Conservation (phyloP, 164 flowering plant genomes). For the Dillenia suffruticosa region DNA sequence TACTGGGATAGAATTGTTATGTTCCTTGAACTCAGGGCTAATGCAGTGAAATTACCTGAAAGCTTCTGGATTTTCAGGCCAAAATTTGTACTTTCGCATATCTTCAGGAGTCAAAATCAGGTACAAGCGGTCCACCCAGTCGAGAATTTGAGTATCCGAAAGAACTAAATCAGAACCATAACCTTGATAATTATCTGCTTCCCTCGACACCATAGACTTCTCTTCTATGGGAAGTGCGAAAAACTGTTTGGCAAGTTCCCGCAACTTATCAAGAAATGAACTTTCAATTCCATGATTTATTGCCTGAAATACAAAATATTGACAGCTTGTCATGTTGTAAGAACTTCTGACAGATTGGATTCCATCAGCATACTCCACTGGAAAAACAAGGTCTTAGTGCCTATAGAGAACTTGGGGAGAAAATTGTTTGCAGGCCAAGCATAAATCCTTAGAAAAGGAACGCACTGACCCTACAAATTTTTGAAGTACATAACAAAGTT, state of each 20-base stretch:
- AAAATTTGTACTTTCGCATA: conserved; percentile 18
- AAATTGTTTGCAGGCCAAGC: conserved; percentile 9
- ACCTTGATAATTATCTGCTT: conserved; percentile 27
- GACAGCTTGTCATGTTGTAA: neutral
- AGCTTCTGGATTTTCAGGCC: conserved; percentile 29
- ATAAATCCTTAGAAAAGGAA: conserved; percentile 8
- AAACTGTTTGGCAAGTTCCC: conserved; percentile 18
- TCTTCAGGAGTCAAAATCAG: conserved; percentile 24
- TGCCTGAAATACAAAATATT: conserved; percentile 15
- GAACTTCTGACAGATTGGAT: neutral
- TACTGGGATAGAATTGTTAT: no score
- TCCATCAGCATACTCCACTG: neutral
- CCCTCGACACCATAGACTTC: conserved; percentile 25
- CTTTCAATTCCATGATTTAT: conserved; percentile 25
- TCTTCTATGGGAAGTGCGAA: conserved; percentile 30
- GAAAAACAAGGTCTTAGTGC: no score
- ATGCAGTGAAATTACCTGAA: conserved; percentile 23
- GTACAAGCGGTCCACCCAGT: conserved; percentile 30
- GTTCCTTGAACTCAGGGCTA: no score
- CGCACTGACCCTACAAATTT: no score
- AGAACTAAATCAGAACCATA: conserved; percentile 35
- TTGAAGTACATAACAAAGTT: no score
- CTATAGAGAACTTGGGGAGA: no score
- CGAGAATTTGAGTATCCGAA: conserved; percentile 29
- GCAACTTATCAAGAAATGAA: conserved; percentile 24